phyloP scores from a whole-genome alignment of 2,329 filamentous ascomycete species.

The Cladorrhinum sp. region DNA sequence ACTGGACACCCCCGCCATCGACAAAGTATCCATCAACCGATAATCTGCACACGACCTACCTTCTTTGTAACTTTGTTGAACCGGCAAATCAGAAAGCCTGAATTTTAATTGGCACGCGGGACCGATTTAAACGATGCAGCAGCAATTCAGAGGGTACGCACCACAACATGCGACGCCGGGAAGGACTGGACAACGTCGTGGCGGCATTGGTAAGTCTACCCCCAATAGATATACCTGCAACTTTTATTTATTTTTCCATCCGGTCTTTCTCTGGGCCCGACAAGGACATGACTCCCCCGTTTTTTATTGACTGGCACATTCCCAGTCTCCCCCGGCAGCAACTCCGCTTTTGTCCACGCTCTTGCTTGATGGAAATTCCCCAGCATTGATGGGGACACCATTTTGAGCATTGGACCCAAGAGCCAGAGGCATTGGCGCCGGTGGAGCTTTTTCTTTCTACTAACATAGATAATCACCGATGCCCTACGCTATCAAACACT shows the following conservation, averaged over 20 bases:
- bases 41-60: not conserved
- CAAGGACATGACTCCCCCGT: not conserved
- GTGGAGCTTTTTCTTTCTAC: slow-evolving; percentile 1
- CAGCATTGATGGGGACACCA: no score
- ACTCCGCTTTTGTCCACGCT: not conserved
- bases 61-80: not conserved
- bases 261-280: not conserved
- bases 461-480: not conserved
- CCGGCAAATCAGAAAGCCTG: not conserved
- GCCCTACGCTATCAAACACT: not conserved
- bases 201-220: slow-evolving; percentile 28
- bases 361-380: slow-evolving; percentile 1
- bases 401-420: no score
- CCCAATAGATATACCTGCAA: slow-evolving; percentile 1
- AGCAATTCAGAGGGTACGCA: slow-evolving; percentile 23
- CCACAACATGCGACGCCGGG: slow-evolving; percentile 24
- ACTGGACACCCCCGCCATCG: not conserved
- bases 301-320: not conserved
- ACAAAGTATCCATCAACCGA: not conserved
- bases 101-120: not conserved
- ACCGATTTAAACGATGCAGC: slow-evolving; percentile 12
- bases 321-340: not conserved
- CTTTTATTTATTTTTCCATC: slow-evolving; percentile 8
- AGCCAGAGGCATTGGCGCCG: not conserved
- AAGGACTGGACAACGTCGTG: slow-evolving; percentile 27